phyloP scores from a whole-genome alignment of 352 stramenopile species.

The Peronospora destructor region DNA sequence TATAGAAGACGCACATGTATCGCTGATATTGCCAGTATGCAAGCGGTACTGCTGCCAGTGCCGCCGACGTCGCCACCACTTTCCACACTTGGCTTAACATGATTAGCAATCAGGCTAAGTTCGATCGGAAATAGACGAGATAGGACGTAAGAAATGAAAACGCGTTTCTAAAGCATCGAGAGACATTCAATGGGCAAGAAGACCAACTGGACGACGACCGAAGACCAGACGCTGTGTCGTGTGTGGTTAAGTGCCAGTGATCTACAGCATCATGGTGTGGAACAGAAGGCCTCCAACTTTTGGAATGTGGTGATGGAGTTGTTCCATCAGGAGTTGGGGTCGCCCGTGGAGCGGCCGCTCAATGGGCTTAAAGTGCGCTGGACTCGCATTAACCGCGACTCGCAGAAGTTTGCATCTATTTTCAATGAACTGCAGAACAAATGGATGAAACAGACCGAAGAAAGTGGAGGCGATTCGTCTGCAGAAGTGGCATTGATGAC shows the following conservation, averaged over 20 bases:
- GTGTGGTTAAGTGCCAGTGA: slow-evolving; percentile 62
- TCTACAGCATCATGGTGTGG: slow-evolving; percentile 26
- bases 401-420: slow-evolving; percentile 58
- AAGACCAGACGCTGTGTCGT: slow-evolving; percentile 64
- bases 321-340: slow-evolving; percentile 62
- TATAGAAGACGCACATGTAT: slow-evolving; percentile 14
- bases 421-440: slow-evolving; percentile 40
- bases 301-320: slow-evolving; percentile 57
- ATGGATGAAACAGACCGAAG: slow-evolving; percentile 9
- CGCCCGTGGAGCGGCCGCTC: slow-evolving; percentile 49
- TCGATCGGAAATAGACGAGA: background rate
- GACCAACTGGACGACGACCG: slow-evolving; percentile 58
- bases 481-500: slow-evolving; percentile 9
- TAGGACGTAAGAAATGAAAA: slow-evolving; percentile 12
- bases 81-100: slow-evolving; percentile 26
- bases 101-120: background rate
- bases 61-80: slow-evolving; percentile 9
- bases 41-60: slow-evolving; percentile 34
- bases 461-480: slow-evolving; percentile 1
- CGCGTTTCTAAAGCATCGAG: slow-evolving; percentile 43
- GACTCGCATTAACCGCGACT: slow-evolving; percentile 75
- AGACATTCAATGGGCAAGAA: slow-evolving; percentile 62
- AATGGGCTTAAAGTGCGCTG: slow-evolving; percentile 77
- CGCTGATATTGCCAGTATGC: slow-evolving; percentile 31
- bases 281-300: slow-evolving; percentile 57